Evolutionary conservation across 1,139 yeast species (phyloP).

Genomic region (Pichia sp.): DNA sequence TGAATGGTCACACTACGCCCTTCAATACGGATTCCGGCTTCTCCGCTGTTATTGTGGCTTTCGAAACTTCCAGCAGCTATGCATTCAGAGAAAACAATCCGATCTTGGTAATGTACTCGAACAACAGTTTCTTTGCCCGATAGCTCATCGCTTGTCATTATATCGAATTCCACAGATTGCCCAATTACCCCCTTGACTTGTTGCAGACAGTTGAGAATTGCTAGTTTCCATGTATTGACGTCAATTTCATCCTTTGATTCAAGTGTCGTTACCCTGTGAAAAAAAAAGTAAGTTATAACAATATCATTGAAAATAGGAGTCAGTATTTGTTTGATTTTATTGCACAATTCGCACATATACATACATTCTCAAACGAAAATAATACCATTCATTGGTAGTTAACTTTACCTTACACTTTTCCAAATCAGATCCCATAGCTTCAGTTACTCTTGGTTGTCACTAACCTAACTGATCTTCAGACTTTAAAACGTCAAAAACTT

Average conservation of each 20-base stretch:
- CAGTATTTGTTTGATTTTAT: too few relatives aligned
- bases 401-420: too few relatives aligned
- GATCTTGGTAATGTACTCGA: conserved; percentile 19
- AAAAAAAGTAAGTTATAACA: not conserved
- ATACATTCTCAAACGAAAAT: not conserved
- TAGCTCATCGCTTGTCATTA: conserved; percentile 18
- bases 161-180: conserved; percentile 33
- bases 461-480: too few relatives aligned
- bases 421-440: too few relatives aligned
- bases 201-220: conserved; percentile 28
- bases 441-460: too few relatives aligned
- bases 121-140: conserved; percentile 11
- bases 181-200: conserved; percentile 35
- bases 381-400: too few relatives aligned
- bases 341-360: too few relatives aligned
- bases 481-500: too few relatives aligned
- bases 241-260: conserved; percentile 20
- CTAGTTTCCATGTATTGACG: conserved; percentile 34
- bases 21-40: conserved; percentile 20
- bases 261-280: conserved; percentile 1
- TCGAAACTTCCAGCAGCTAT: conserved; percentile 20
- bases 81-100: conserved; percentile 13
- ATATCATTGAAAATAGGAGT: too few relatives aligned
- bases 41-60: conserved; percentile 18
- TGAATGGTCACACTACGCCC: conserved; percentile 8